Evolutionary conservation across 2,329 filamentous ascomycete genomes (phyloP), one percentile per base, ranked within the genome.

Genomic region (Drechslera avenae): DNA sequence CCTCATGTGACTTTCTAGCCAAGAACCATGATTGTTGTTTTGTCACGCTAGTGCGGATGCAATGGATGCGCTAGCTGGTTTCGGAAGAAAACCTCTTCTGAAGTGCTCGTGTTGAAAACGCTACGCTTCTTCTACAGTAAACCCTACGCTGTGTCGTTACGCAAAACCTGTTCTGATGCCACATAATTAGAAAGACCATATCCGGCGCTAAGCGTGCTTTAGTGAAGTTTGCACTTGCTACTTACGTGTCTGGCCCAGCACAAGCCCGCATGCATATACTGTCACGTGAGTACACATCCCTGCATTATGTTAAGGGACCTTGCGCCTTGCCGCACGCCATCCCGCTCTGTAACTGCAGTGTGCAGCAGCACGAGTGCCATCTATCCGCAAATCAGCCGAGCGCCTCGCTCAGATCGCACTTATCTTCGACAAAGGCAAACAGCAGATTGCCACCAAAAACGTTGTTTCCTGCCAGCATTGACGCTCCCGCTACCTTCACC

Each of bases 21-120:
- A n/a, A n/a, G n/a, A n/a, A n/a, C n/a, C n/a, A n/a, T n/a, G n/a
- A n/a, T n/a, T n/a, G n/a, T n/a, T n/a, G n/a, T n/a, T n/a, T n/a
- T n/a, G n/a, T n/a, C n/a, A n/a, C n/a, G n/a, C n/a, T n/a, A n/a
- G n/a, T n/a, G n/a, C n/a, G n/a, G n/a, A n/a, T n/a, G n/a, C n/a
- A n/a, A n/a, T n/a, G n/a, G n/a, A n/a, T n/a, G n/a, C n/a, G n/a
- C n/a, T n/a, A n/a, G n/a, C n/a, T n/a, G n/a, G n/a, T n/a, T n/a
- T n/a, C n/a, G n/a, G n/a, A n/a, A n/a, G n/a, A n/a, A n/a, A n/a
- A n/a, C n/a, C n/a, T n/a, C n/a, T n/a, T n/a, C n/a, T n/a, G n/a
- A n/a, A n/a, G n/a, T n/a, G n/a, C n/a, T n/a, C n/a, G 36, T 39
- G 21, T 39, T 39, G 21, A 39, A 39, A 16, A 39, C 36, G 36